Evolutionary conservation across 768 basidiomycete species (phyloP), one percentile per base, ranked within the genome.

Genomic region (Suillus fuscotomentosus): DNA sequence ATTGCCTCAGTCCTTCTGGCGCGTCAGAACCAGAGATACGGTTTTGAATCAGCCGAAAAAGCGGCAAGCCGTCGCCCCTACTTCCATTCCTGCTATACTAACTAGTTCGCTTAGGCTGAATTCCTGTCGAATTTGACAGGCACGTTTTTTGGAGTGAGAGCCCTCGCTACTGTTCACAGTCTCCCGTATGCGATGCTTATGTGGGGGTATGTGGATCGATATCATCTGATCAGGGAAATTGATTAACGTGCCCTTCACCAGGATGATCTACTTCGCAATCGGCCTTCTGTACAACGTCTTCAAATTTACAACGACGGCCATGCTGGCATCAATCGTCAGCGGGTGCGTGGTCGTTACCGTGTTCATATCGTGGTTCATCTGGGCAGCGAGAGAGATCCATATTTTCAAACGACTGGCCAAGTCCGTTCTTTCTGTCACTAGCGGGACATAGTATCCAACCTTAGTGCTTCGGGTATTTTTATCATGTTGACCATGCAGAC

Each of bases 1-100:
- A 62, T 81, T 36, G 67, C 78, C 13, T 76, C 75, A 6, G 66
- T 79, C 17, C 63, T 81, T 14, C 73, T 83, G 0, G 69, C 73
- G 20, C 75, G 79, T 31, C 78, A 80, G 53, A 77, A 80, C 64
- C 75, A 77, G 39, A 69, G 68, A 0, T 72, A 69, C 47, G 65
- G 67, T 9, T 65, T 69, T 24, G 69, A 68, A 6, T 68, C 70
- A 10, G 72, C 71, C 1, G 53, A 64, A 0, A 73, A 73, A 60
- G 75, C 75, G 39, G 81, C 80, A 41, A 60, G 75, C 64, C 10
- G 11, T 61, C n/a, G 22, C n/a, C 38, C 1, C 4, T 17, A 24
- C 10, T 2, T 20, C 14, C 20, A 39, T 41, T 24, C 51, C 7
- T 36, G 15, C 13, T n/a, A n/a, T 24, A 10, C 34, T 41, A 39